phyloP scores from a whole-genome alignment of 2,329 filamentous ascomycete species.

The Penicillium occitanis region DNA sequence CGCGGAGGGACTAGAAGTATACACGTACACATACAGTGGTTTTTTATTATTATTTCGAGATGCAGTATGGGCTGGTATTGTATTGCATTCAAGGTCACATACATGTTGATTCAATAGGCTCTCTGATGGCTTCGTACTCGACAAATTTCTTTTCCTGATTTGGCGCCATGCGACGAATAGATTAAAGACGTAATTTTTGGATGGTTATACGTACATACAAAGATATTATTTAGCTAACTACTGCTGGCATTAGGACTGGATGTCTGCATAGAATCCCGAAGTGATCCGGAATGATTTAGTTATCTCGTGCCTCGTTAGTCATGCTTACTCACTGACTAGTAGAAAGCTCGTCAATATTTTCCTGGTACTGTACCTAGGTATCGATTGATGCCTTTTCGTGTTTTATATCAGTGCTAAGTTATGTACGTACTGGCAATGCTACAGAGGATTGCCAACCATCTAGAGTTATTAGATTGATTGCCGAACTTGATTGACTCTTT shows the following conservation, averaged over 20 bases:
- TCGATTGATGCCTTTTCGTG: not conserved
- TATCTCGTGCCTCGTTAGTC: not conserved
- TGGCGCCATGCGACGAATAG: not conserved
- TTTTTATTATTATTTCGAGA: no score
- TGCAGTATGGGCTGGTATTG: not conserved
- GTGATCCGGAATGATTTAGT: not conserved
- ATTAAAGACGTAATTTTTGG: not conserved
- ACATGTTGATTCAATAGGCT: not conserved
- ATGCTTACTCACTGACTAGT: not conserved
- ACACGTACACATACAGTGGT: not conserved
- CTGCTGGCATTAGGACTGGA: not conserved
- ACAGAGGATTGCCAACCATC: not conserved
- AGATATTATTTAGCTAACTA: not conserved
- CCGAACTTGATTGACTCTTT: not conserved
- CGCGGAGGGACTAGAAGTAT: not conserved
- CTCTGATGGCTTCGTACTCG: no score
- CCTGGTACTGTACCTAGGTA: not conserved
- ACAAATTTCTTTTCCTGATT: not conserved
- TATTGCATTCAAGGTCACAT: not conserved
- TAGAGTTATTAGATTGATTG: not conserved
- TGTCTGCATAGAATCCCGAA: not conserved
- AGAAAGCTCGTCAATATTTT: not conserved
- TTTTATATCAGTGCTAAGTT: not conserved
- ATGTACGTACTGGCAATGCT: not conserved
- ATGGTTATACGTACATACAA: not conserved